These are phyloP conservation scores for Passiflora organensis DNA, from an alignment of 345 rosid genomes.

Conservation along the genomic window DNA sequence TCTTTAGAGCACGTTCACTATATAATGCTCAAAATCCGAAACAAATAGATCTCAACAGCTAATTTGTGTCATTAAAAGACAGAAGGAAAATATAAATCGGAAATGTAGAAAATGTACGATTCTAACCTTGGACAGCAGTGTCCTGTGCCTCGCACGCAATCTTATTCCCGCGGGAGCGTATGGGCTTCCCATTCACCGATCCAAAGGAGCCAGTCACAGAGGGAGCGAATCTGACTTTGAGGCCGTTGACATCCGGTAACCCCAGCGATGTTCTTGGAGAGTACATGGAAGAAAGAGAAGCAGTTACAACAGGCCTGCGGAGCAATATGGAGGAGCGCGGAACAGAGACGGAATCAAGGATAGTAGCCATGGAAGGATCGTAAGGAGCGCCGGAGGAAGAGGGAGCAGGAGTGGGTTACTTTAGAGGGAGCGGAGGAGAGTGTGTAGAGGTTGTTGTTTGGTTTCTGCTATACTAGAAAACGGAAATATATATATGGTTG, in stretches of 20 bases:
- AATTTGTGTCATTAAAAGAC: too few species aligned
- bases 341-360: slow-evolving; percentile 25
- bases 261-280: slow-evolving; percentile 11
- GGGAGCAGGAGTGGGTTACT: background rate
- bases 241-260: slow-evolving; percentile 27
- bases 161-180: slow-evolving; percentile 7
- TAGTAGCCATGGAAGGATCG: slow-evolving; percentile 33
- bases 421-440: slow-evolving; percentile 3
- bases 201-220: background rate
- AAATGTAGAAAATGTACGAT: too few species aligned
- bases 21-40: too few species aligned
- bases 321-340: slow-evolving; percentile 16
- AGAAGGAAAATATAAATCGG: too few species aligned
- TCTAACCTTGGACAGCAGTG: slow-evolving; percentile 36
- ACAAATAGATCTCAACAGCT: too few species aligned
- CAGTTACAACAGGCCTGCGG: background rate
- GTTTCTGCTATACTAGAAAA: too few species aligned
- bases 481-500: background rate
- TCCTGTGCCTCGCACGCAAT: slow-evolving; percentile 45
- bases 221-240: slow-evolving; percentile 25
- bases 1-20: too few species aligned
- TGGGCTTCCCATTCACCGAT: too few species aligned
- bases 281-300: background rate
- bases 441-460: too few species aligned
- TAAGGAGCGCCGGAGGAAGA: background rate